A percentile compares a stretch with the other conserved stretches of the same genome.
Conservation (phyloP, 2,329 filamentous ascomycete genomes). For the Rhinocladiella similis region DNA sequence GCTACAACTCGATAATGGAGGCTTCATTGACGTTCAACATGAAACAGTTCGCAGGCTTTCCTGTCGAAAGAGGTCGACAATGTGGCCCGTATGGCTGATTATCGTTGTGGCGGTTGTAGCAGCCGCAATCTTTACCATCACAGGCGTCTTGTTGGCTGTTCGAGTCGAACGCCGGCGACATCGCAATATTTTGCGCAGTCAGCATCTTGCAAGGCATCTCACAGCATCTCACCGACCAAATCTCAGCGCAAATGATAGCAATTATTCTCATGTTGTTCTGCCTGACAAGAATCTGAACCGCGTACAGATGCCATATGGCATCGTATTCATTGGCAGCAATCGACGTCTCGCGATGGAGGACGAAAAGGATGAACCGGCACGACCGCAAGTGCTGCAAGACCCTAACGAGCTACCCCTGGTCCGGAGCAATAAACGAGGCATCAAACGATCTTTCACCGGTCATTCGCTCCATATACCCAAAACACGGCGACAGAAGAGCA, state of each 20-base stretch:
- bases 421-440: constrained; percentile 11
- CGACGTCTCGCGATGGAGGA: constrained; percentile 9
- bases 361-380: constrained; percentile 18
- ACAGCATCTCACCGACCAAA: constrained; percentile 23
- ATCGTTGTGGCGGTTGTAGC: constrained; percentile 20
- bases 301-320: constrained; percentile 17
- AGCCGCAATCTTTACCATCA: constrained; percentile 10
- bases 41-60: neutral
- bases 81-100: constrained; percentile 26
- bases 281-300: constrained; percentile 18
- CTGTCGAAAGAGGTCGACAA: constrained; percentile 10
- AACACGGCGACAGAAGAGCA: constrained; percentile 35
- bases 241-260: constrained; percentile 23
- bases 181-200: constrained; percentile 12
- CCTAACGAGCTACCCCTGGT: constrained; percentile 26
- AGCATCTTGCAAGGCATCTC: constrained; percentile 19
- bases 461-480: constrained; percentile 38
- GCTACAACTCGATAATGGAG: neutral
- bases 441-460: constrained; percentile 30
- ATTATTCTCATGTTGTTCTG: constrained; percentile 22
- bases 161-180: constrained; percentile 21
- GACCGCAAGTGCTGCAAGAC: constrained; percentile 30
- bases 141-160: constrained; percentile 22
- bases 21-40: constrained; percentile 13
- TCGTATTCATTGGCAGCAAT: constrained; percentile 4